These are phyloP conservation scores for Acanthamoeba castellanii DNA, from an alignment of 208 protist species.

Conservation along the genomic window DNA sequence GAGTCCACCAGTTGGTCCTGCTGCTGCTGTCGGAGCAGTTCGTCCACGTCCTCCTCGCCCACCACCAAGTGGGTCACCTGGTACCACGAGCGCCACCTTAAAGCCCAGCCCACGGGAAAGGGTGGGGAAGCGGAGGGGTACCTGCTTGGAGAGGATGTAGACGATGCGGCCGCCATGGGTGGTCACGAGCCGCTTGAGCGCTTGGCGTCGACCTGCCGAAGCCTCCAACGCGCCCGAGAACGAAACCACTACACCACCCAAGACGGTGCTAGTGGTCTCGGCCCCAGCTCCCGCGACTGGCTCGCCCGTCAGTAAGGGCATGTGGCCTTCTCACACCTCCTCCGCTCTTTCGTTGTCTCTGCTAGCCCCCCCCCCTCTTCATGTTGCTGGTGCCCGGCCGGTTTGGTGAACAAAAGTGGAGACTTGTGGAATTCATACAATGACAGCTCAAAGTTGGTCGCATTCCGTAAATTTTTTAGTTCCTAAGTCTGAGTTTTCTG, in stretches of 20 bases:
- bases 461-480: neutral
- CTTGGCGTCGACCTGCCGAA: neutral
- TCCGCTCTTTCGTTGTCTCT: no score
- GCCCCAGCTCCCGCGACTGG: neutral
- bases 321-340: no score
- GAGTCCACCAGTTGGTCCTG: neutral
- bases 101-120: neutral
- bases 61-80: neutral
- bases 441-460: no score
- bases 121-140: neutral
- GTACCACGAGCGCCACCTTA: neutral
- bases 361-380: no score
- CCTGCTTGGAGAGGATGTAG: conserved; percentile 45
- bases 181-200: neutral
- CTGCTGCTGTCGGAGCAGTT: neutral
- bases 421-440: no score
- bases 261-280: neutral
- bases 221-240: neutral
- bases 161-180: neutral
- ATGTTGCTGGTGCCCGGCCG: no score
- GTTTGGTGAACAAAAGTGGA: no score
- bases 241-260: neutral
- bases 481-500: neutral
- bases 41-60: neutral
- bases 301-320: no score